Evolutionary conservation across 2,329 filamentous ascomycete species (phyloP), one percentile per base, ranked within the genome.

Genomic region (Fusarium sp.): DNA sequence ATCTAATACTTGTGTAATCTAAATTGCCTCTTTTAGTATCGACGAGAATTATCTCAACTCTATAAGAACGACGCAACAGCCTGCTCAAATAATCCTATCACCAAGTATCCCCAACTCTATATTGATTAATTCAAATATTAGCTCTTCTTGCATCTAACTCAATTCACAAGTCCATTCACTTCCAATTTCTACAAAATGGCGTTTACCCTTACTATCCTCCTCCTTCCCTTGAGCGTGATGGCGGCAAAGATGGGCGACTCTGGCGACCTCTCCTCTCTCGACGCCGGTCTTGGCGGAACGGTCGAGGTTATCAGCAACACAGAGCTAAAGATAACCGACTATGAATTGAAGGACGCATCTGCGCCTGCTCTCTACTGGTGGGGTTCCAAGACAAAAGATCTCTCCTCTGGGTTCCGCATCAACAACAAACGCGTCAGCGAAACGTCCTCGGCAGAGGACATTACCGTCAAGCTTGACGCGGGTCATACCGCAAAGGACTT

Each of bases 321-420:
- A 8, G 48, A 51, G n/a, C 48, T 51, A 15, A 51, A 51, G 15
- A 51, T 51, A 15, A n/a, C 25, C 35, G 18, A 31, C 25, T 51
- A 51, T 36, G 6, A 51, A 11, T 25, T 51, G 8, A 51, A 51
- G 23, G 36, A 51, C 11, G 36, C 36, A 7, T 51, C 48, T 1
- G 35, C 48, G 43, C 48, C 48, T 11, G 48, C 48, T n/a, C 48
- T 51, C 36, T 51, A 51, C 36, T 51, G 48, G 48, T 51, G 48
- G 48, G 48, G 48, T 21, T 51, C 48, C 6, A 31, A 29, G 13
- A 51, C 25, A 3, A 4, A 51, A 9, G 25, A 51, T 1, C 48
- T 51, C 18, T 51, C 48, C 18, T 51, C 48, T 10, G 48, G 48
- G 6, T 51, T 51, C 18, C 48, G 48, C 9, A 51, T 51, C 25